Evolutionary conservation across 257 asterid species (phyloP).

Genomic region (Solanum piurae): DNA sequence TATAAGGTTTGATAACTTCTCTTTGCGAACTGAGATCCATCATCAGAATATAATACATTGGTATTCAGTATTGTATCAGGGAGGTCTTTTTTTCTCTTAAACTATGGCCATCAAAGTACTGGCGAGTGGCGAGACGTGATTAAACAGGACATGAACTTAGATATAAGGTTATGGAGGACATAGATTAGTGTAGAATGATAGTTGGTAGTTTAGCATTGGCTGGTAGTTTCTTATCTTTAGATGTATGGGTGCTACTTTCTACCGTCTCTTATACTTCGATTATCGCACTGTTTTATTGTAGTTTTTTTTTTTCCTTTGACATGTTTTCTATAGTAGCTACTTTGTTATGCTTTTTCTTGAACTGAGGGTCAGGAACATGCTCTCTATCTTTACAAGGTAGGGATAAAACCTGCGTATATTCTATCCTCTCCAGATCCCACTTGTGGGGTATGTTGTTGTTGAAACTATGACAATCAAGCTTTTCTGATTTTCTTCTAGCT

Average conservation of each 20-base stretch:
- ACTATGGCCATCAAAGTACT: background rate
- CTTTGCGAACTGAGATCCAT: background rate
- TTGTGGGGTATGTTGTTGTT: background rate
- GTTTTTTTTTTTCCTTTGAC: background rate
- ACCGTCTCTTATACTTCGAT: background rate
- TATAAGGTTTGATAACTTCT: background rate
- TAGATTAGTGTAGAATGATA: background rate
- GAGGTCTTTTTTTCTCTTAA: background rate
- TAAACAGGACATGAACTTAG: background rate
- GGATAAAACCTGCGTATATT: background rate
- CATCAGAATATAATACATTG: background rate
- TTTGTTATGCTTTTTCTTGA: background rate
- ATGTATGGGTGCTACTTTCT: background rate
- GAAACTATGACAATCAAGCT: background rate
- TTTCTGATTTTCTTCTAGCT: background rate
- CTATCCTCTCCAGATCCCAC: background rate
- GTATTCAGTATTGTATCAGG: background rate
- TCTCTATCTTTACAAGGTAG: background rate
- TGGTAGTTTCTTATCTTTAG: background rate
- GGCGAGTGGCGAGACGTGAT: background rate
- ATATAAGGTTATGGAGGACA: background rate
- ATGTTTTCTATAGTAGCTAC: background rate
- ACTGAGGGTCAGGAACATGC: background rate
- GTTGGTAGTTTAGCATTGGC: background rate
- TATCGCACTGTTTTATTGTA: background rate